A percentile compares a stretch with the other conserved stretches of the same genome.
phyloP scores from a whole-genome alignment of 2,329 filamentous ascomycete species.

The Ceratocystis smalleyi region DNA sequence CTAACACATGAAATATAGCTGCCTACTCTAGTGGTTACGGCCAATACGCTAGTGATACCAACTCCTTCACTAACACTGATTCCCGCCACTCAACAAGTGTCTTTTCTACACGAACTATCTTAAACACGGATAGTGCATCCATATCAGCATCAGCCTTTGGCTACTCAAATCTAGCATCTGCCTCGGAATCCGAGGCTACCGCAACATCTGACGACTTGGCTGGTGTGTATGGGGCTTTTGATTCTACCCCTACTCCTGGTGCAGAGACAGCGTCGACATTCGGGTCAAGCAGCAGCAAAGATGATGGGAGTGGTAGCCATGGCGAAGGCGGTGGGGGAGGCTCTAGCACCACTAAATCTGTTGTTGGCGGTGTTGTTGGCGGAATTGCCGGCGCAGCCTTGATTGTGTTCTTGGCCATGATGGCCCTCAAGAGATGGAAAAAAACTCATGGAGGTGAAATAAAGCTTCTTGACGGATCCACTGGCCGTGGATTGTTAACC shows the following conservation, averaged over 20 bases:
- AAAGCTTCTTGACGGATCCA: slow-evolving; percentile 28
- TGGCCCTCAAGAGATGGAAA: slow-evolving; percentile 37
- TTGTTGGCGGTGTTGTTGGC: slow-evolving; percentile 43
- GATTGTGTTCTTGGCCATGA: slow-evolving; percentile 37
- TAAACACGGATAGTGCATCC: neutral
- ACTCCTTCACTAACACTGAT: neutral
- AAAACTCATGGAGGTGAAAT: slow-evolving; percentile 32
- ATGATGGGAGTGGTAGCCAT: neutral
- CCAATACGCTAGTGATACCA: neutral
- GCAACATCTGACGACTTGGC: neutral
- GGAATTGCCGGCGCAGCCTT: slow-evolving; percentile 43
- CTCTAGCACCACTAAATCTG: slow-evolving; percentile 18
- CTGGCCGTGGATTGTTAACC: slow-evolving; percentile 19
- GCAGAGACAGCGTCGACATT: slow-evolving; percentile 17
- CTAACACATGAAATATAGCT: neutral
- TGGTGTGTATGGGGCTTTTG: neutral
- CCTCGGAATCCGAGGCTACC: neutral
- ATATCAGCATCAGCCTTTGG: neutral
- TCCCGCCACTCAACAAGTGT: slow-evolving; percentile 3
- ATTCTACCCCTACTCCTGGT: slow-evolving; percentile 18
- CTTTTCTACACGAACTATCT: slow-evolving; percentile 6
- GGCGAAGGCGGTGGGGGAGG: neutral
- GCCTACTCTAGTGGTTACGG: neutral
- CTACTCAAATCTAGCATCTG: slow-evolving; percentile 1
- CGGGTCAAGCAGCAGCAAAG: neutral